Evolutionary conservation across 495 filamentous ascomycete species (phyloP).

Genomic region (Penicillium bialowiezense): DNA sequence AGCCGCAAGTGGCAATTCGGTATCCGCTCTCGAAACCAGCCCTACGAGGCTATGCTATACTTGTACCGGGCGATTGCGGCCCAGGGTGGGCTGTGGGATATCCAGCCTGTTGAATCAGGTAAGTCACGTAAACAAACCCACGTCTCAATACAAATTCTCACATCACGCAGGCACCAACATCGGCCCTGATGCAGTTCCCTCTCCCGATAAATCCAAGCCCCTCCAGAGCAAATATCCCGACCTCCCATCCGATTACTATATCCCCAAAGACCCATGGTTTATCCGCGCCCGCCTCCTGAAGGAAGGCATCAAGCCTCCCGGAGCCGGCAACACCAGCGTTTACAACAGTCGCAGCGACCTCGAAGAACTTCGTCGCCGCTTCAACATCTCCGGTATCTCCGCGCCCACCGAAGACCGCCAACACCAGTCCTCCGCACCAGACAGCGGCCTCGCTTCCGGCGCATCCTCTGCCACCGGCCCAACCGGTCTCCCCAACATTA

Average conservation of each 20-base stretch:
- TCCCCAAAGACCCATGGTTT: conserved; percentile 94
- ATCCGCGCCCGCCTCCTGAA: conserved; percentile 86
- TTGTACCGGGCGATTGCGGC: conserved; percentile 87
- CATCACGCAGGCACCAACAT: conserved; percentile 24
- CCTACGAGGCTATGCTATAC: conserved; percentile 87
- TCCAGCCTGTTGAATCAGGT: conserved; percentile 44
- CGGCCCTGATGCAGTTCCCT: conserved; percentile 17
- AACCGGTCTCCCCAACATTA: conserved; percentile 31
- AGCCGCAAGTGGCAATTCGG: conserved; percentile 95
- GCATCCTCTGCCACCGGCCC: conserved; percentile 42
- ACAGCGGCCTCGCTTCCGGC: conserved; percentile 30
- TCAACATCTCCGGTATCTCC: conserved; percentile 44
- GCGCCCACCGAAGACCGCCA: conserved; percentile 33
- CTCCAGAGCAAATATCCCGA: conserved; percentile 49
- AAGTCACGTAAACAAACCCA: conserved; percentile 6
- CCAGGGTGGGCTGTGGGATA: conserved; percentile 83
- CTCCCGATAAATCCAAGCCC: conserved; percentile 30
- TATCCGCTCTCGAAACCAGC: conserved; percentile 88
- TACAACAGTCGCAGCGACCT: conserved; percentile 59
- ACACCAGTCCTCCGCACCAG: conserved; percentile 21
- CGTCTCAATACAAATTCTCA: conserved; percentile 1
- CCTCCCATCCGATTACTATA: conserved; percentile 59
- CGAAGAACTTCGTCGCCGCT: conserved; percentile 45
- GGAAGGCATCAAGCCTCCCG: conserved; percentile 58
- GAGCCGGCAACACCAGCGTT: conserved; percentile 43